Evolutionary conservation across 345 rosid species (phyloP), one percentile per base, ranked within the genome.

Genomic region (Eucalyptus albens): DNA sequence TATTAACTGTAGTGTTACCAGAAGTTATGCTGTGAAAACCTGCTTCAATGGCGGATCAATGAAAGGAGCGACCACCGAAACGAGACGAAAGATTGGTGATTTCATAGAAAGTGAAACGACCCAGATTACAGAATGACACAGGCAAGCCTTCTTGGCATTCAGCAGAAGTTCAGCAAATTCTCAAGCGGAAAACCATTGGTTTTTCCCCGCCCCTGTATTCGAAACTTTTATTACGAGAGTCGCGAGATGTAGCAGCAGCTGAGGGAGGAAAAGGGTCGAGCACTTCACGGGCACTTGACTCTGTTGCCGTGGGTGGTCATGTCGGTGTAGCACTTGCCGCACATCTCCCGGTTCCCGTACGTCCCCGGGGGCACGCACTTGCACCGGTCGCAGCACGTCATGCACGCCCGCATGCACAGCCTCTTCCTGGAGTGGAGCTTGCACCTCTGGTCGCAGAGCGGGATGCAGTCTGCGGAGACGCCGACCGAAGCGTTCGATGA

Each of bases 331-430:
- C 99, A 97, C 91, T 92, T 94, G 89, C 99, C 99, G 90, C 99
- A 97, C 89, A 89, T 92, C 91, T 97, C 98, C 40, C 92, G 93
- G 92, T 97, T 97, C 31, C 99, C 99, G 81, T 93, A 96, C 16
- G 99, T 97, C 31, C 99, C 99, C 53, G 99, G 99, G 0, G 99
- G 99, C 85, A 97, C 99, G 42, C 99, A 97, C 89, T 93, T 97
- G 97, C 99, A 97, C 85, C 98, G 91, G 91, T 93, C 92, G 87
- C 99, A 97, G 94, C 99, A 97, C 82, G 98, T 94, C 91, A 92
- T 87, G 94, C 99, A 97, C 37, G 97, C 99, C 91, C 99, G 94
- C 85, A 88, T 50, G 90, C 99, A 97, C 5, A 93, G 24, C 47
- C 93, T 95, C 89, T 90, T 80, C 92, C 98, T 96, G 5, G 99